Percentiles rank a stretch among this genome's conserved stretches.
These are phyloP conservation scores for Penicillium sp. DNA, from an alignment of 2,329 filamentous ascomycete species.

Conservation along the genomic window DNA sequence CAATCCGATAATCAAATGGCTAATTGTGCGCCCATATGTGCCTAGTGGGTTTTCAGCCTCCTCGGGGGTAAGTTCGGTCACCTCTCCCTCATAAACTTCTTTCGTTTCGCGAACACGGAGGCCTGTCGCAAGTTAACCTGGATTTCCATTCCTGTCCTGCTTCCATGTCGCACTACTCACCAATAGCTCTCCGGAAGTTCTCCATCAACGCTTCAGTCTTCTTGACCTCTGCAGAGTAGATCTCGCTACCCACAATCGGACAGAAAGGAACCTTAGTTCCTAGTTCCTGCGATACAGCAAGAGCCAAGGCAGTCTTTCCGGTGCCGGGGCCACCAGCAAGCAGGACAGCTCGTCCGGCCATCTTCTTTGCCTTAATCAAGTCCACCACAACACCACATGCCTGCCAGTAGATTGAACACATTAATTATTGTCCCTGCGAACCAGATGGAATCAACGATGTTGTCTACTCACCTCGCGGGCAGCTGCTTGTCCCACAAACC, in stretches of 20 bases:
- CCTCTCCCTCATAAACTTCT: conserved; percentile 98
- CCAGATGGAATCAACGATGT: not conserved
- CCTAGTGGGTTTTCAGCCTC: conserved; percentile 97
- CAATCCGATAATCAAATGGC: conserved; percentile 86
- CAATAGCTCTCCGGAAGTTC: conserved; percentile 95
- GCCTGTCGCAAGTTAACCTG: conserved; percentile 39
- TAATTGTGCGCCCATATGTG: conserved; percentile 96
- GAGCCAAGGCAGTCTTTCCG: conserved; percentile 91
- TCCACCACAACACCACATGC: conserved; percentile 95
- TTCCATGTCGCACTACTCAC: conserved; percentile 43
- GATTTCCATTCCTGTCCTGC: not conserved
- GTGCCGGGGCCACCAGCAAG: conserved; percentile 93
- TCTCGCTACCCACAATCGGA: conserved; percentile 94
- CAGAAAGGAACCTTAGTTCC: conserved; percentile 98
- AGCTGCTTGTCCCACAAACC: conserved; percentile 83
- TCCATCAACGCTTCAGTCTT: conserved; percentile 99
- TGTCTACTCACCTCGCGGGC: conserved; percentile 73
- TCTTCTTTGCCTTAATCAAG: conserved; percentile 92
- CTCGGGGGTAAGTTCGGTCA: conserved; percentile 94
- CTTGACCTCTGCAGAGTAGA: conserved; percentile 97
- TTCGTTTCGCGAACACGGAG: conserved; percentile 97
- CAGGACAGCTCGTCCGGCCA: conserved; percentile 90
- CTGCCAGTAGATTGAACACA: conserved; percentile 44
- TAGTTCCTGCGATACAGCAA: conserved; percentile 93
- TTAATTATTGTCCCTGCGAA: conserved; percentile 14